A percentile compares a stretch with the other conserved stretches of the same genome.
phyloP scores from a whole-genome alignment of 2,329 filamentous ascomycete genomes.

The Penicillium sp. region DNA sequence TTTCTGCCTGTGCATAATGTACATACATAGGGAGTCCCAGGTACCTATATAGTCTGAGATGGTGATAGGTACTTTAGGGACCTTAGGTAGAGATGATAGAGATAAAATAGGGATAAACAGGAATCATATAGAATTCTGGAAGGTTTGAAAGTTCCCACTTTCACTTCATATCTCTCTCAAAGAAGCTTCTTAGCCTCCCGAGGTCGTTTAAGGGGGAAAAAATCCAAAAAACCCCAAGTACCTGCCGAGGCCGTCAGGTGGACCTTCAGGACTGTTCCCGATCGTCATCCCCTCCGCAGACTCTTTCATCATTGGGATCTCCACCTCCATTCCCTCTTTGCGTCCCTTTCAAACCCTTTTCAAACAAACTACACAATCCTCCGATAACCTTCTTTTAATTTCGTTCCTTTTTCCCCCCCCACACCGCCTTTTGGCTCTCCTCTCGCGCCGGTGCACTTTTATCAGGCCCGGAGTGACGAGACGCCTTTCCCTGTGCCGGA shows the following conservation, averaged over 20 bases:
- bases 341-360: constrained; percentile 13
- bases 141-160: constrained; percentile 8
- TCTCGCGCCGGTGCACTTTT: constrained; percentile 31
- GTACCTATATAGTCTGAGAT: not conserved
- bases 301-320: constrained; percentile 24
- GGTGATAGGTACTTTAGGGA: not conserved
- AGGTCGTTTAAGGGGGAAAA: not conserved
- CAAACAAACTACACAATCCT: constrained; percentile 11
- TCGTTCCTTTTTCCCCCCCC: not conserved
- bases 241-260: constrained; percentile 31
- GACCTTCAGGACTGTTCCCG: constrained; percentile 14
- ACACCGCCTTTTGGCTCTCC: constrained; percentile 22
- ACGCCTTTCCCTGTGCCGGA: constrained; percentile 35
- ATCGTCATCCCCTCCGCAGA: constrained; percentile 26
- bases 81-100: not conserved
- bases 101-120: not conserved
- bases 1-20: not conserved
- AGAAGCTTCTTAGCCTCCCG: constrained; percentile 7
- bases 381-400: constrained; percentile 10
- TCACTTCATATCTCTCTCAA: constrained; percentile 8
- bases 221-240: constrained; percentile 13
- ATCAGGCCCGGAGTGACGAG: constrained; percentile 40
- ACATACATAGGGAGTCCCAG: not conserved
- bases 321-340: constrained; percentile 15
- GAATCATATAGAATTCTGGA: not conserved